A percentile compares a stretch with the other conserved stretches of the same genome.
Evolutionary conservation across 139 green algal genomes (phyloP).

Genomic region (Chlamydomonas asymmetrica): DNA sequence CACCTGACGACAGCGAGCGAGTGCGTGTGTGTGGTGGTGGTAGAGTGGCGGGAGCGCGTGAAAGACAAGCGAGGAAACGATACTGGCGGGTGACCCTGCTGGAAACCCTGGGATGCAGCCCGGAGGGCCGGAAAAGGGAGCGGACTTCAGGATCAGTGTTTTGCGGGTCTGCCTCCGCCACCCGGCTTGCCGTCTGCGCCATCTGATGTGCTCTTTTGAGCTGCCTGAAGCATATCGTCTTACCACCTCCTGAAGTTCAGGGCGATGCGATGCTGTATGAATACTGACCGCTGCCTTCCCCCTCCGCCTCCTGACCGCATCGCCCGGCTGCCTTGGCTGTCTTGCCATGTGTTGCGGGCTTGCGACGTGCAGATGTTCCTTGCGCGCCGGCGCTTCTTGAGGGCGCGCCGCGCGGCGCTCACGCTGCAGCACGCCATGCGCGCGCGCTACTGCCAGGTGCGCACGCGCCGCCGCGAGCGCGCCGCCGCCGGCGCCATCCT

Average conservation of each 20-base stretch:
- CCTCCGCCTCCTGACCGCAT: not conserved
- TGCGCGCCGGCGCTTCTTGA: not conserved
- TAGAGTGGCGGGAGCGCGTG: too few species aligned
- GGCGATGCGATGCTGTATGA: not conserved
- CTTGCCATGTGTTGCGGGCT: too few species aligned
- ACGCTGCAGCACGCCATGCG: conserved; percentile 5
- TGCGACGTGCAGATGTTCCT: conserved; percentile 23
- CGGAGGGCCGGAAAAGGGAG: too few species aligned
- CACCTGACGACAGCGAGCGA: too few species aligned
- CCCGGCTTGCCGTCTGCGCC: not conserved
- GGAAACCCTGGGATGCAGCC: too few species aligned
- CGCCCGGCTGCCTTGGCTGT: too few species aligned
- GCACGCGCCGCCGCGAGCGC: not conserved
- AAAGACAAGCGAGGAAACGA: too few species aligned
- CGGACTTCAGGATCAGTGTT: too few species aligned
- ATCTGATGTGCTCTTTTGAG: not conserved
- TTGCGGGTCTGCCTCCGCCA: too few species aligned
- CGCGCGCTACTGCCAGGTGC: conserved; percentile 20
- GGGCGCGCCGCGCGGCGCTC: not conserved
- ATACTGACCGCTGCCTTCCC: not conserved
- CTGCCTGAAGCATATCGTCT: not conserved
- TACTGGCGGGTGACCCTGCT: too few species aligned
- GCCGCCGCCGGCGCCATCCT: conserved; percentile 8
- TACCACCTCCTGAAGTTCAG: not conserved
- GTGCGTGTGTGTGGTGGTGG: too few species aligned